Evolutionary conservation across 2,329 filamentous ascomycete genomes (phyloP).

Genomic region (Ophidiomyces ophidiicola): DNA sequence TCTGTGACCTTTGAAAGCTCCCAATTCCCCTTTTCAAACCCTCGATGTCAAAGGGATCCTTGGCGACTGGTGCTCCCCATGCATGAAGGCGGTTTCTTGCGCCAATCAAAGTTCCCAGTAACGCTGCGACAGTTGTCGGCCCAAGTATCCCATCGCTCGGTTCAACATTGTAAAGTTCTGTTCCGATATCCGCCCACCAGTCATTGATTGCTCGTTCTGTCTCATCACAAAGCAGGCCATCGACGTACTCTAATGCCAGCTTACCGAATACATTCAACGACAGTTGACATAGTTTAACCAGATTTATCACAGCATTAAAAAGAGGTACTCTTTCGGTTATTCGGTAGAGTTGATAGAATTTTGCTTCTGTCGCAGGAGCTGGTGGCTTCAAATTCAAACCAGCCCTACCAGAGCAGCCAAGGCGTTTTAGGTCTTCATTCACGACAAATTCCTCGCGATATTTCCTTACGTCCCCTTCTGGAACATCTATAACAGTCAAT

Average conservation of each 20-base stretch:
- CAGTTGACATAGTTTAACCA: constrained; percentile 83
- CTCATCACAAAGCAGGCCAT: constrained; percentile 83
- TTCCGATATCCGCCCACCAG: constrained; percentile 93
- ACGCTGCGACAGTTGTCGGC: constrained; percentile 75
- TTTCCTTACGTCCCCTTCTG: constrained; percentile 69
- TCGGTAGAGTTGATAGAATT: constrained; percentile 83
- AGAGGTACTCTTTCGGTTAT: constrained; percentile 73
- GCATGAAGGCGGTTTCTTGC: constrained; percentile 81
- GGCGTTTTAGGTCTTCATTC: constrained; percentile 82
- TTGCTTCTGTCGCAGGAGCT: constrained; percentile 69
- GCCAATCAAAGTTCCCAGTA: constrained; percentile 79
- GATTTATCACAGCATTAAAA: constrained; percentile 66
- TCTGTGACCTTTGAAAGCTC: constrained; percentile 81
- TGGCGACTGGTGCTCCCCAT: constrained; percentile 68
- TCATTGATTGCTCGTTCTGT: constrained; percentile 82
- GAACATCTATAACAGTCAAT: constrained; percentile 80
- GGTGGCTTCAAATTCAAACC: constrained; percentile 71
- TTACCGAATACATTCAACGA: constrained; percentile 80
- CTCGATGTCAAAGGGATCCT: constrained; percentile 82
- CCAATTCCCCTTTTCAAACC: constrained; percentile 71
- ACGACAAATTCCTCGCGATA: constrained; percentile 79
- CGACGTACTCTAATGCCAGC: constrained; percentile 75
- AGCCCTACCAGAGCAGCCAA: constrained; percentile 82
- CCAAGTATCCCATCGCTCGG: constrained; percentile 86
- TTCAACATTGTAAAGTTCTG: constrained; percentile 83